Evolutionary conservation across 2,329 filamentous ascomycete species (phyloP).

Genomic region (Aspergillus latus): DNA sequence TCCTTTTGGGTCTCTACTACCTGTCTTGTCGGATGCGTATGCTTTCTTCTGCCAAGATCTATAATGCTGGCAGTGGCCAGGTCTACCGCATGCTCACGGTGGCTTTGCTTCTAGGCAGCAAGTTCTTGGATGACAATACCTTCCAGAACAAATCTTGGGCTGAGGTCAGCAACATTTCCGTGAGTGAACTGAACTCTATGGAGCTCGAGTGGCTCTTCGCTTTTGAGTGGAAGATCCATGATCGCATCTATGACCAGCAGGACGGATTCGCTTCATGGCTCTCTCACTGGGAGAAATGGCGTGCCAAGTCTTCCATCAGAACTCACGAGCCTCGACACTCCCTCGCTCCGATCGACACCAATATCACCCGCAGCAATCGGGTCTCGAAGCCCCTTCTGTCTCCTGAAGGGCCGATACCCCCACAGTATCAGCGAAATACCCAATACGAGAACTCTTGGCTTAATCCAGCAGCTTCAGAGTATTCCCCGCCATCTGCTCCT

Average conservation of each 20-base stretch:
- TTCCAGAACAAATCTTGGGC: slow-evolving; percentile 98
- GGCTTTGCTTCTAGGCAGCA: slow-evolving; percentile 82
- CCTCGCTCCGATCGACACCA: slow-evolving; percentile 65
- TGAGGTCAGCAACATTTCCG: slow-evolving; percentile 86
- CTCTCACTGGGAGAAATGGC: slow-evolving; percentile 65
- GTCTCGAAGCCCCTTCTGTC: slow-evolving; percentile 52
- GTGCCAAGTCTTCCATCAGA: slow-evolving; percentile 51
- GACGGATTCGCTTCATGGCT: slow-evolving; percentile 66
- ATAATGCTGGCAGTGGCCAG: slow-evolving; percentile 62
- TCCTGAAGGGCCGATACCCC: slow-evolving; percentile 50
- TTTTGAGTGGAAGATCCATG: slow-evolving; percentile 82
- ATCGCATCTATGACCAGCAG: slow-evolving; percentile 75
- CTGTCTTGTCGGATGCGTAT: slow-evolving; percentile 79
- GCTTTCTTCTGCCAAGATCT: slow-evolving; percentile 59
- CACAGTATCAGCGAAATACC: slow-evolving; percentile 50
- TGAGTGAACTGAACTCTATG: slow-evolving; percentile 77
- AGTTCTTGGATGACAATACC: slow-evolving; percentile 95
- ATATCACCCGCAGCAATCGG: slow-evolving; percentile 54
- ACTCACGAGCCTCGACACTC: slow-evolving; percentile 49
- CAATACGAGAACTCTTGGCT: slow-evolving; percentile 54
- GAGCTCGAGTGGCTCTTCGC: slow-evolving; percentile 85
- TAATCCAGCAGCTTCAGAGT: slow-evolving; percentile 50
- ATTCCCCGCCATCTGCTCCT: slow-evolving; percentile 51
- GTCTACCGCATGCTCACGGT: slow-evolving; percentile 87
- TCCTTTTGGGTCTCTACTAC: slow-evolving; percentile 87